phyloP scores from a whole-genome alignment of 2,329 filamentous ascomycete species.

The Huntiella omanensis region DNA sequence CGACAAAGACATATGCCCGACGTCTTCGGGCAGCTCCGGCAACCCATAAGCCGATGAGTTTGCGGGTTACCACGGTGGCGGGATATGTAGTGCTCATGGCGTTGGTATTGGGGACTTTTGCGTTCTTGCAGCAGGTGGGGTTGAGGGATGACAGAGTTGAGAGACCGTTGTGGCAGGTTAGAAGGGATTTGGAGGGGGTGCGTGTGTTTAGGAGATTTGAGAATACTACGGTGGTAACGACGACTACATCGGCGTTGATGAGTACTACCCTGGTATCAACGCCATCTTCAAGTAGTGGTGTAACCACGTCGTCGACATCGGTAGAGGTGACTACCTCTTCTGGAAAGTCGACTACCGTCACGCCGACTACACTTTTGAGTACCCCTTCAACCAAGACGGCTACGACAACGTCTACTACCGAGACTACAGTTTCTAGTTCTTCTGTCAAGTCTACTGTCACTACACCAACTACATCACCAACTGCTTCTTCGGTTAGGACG shows the following conservation, averaged over 20 bases:
- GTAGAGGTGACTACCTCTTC: no score
- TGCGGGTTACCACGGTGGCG: not conserved
- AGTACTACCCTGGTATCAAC: not conserved
- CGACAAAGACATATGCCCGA: not conserved
- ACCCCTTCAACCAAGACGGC: no score
- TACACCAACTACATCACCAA: no score
- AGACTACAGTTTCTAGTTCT: no score
- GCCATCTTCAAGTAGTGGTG: not conserved
- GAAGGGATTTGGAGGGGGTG: not conserved
- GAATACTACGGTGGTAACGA: not conserved
- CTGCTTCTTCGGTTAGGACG: no score
- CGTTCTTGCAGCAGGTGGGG: not conserved
- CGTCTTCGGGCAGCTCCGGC: not conserved
- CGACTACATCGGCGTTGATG: not conserved
- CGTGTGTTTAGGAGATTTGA: not conserved
- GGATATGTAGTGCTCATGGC: conserved; percentile 1
- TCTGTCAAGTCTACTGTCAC: not conserved
- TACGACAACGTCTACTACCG: no score
- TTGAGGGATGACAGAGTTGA: not conserved
- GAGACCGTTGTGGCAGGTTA: conserved; percentile 1
- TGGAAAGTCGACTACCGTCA: no score
- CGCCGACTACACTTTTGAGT: no score
- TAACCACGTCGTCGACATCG: not conserved
- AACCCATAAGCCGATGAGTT: conserved; percentile 4
- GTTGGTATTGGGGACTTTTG: conserved; percentile 1